Evolutionary conservation across 805 yeast species (phyloP), one percentile per base, ranked within the genome.

Genomic region (Wickerhamiella bombiphila): DNA sequence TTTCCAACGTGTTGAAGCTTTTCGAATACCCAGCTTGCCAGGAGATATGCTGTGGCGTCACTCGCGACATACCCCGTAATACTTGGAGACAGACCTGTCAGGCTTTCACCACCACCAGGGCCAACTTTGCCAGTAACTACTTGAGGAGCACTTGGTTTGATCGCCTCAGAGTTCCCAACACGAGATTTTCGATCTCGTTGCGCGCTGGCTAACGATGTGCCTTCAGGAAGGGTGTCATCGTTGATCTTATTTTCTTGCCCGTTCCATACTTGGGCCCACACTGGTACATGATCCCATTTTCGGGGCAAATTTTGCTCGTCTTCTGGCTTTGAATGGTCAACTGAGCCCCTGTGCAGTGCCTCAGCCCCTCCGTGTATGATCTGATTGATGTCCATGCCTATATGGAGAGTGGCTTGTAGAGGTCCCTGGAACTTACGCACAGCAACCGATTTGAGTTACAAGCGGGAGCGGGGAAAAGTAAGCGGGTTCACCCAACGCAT

Each of bases 21-120:
- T 15, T 93, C 85, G 64, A 79, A 85, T 6, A 86, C 67, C 96
- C 96, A 86, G 48, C 78, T 82, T 17, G 91, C 79, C 5, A 86
- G 73, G 24, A 80, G 72, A 51, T 86, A 72, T 4, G 86, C 79
- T 41, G 81, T 64, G 49, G 82, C 88, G 51, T 82, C 83, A 34
- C 80, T 70, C 1, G 91, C 91, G 32, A 74, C 74, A 1, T 79
- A 67, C 4, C 85, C 86, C 0, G 83, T 75, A 14, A 82, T 68
- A 30, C 83, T 70, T 35, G 70, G 57, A 0, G 68, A 55, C 16
- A 64, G 52, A 22, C 64, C 69, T 35, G 53, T 56, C 47, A 55
- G 41, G 13, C 53, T 39, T 5, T 34, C 32, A 22, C 38, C 39
- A 7, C 51, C 49, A 3, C 51, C 50, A 2, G 54, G 51, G 2